A percentile compares a stretch with the other conserved stretches of the same genome.
phyloP scores from a whole-genome alignment of 495 filamentous ascomycete genomes.

The Trichoderma erinaceum region DNA sequence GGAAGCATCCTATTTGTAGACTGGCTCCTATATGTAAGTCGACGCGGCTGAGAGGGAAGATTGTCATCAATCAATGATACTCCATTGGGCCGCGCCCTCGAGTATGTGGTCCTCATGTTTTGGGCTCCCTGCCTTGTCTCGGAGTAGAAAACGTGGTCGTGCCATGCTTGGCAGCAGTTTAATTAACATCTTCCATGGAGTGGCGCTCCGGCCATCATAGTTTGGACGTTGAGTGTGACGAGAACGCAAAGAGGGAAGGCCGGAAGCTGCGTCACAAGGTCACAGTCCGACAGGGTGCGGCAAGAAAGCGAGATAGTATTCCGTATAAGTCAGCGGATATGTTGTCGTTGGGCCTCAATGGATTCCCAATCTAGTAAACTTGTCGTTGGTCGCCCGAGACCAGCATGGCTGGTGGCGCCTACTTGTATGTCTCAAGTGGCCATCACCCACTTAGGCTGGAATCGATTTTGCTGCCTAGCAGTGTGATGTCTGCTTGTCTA shows the following conservation, averaged over 20 bases:
- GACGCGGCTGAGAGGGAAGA: no score
- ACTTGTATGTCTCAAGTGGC: background rate
- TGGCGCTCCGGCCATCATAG: background rate
- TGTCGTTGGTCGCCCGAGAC: constrained; percentile 1
- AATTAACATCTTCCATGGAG: background rate
- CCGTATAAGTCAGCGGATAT: background rate
- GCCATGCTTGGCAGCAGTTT: background rate
- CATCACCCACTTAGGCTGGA: background rate
- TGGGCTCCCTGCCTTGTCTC: background rate
- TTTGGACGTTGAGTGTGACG: background rate
- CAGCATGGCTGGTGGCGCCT: background rate
- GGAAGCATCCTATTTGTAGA: background rate
- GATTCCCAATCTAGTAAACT: background rate
- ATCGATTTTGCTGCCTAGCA: background rate
- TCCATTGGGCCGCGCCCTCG: background rate
- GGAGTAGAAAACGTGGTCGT: background rate
- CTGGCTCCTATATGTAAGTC: no score
- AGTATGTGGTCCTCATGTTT: background rate
- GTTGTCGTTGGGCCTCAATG: constrained; percentile 3
- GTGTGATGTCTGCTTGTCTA: background rate
- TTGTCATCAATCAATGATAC: no score
- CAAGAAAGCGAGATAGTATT: background rate
- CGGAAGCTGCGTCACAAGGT: constrained; percentile 1
- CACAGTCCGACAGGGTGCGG: constrained; percentile 8
- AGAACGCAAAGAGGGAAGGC: background rate